phyloP scores from a whole-genome alignment of 768 basidiomycete genomes.

The Termitomyces titanicus region DNA sequence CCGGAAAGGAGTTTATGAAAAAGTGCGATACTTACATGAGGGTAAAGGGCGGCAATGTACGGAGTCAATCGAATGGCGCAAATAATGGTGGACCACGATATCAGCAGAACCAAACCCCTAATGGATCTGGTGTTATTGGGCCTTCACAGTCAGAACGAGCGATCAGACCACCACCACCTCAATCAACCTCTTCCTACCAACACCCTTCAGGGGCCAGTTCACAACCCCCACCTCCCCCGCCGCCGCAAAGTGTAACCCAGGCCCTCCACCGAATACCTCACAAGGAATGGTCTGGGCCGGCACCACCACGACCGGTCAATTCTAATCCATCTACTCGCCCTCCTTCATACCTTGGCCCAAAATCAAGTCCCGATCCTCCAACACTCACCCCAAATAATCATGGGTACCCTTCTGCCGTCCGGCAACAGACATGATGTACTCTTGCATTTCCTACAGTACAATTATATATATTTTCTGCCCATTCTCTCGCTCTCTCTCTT shows the following conservation, averaged over 20 bases:
- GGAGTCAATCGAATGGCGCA: conserved; percentile 36
- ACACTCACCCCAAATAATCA: conserved; percentile 37
- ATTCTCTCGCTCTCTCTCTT: conserved; percentile 7
- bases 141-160: conserved; percentile 38
- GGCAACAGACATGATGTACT: conserved; percentile 46
- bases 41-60: conserved; percentile 59
- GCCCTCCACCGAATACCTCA: conserved; percentile 10
- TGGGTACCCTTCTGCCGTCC: conserved; percentile 47
- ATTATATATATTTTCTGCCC: conserved; percentile 22
- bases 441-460: conserved; percentile 23
- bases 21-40: conserved; percentile 91
- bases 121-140: conserved; percentile 35
- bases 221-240: conserved; percentile 35
- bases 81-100: conserved; percentile 40
- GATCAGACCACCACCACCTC: conserved; percentile 36
- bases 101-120: conserved; percentile 31
- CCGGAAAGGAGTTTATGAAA: conserved; percentile 93
- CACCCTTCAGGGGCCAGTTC: conserved; percentile 25
- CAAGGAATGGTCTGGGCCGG: conserved; percentile 43
- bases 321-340: conserved; percentile 40
- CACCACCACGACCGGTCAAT: conserved; percentile 37
- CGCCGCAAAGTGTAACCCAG: conserved; percentile 15
- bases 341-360: conserved; percentile 43
- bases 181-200: conserved; percentile 32
- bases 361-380: conserved; percentile 42